These are phyloP conservation scores for Apocynum venetum DNA, from an alignment of 257 asterid species.

Conservation along the genomic window DNA sequence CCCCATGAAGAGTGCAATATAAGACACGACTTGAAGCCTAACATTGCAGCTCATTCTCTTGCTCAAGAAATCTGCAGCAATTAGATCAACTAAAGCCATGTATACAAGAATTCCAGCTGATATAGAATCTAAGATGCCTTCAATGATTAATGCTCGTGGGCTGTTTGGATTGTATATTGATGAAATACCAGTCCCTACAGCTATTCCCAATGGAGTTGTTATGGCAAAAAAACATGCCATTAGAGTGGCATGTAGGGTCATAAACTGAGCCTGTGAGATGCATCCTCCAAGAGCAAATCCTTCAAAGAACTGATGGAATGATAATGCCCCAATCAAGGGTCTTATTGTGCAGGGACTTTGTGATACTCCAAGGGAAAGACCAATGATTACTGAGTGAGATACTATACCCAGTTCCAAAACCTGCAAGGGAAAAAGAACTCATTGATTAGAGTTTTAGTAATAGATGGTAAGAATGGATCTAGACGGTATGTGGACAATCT, in stretches of 20 bases:
- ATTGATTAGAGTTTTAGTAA: neutral
- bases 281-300: constrained; percentile 96
- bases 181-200: constrained; percentile 59
- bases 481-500: neutral
- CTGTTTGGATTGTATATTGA: constrained; percentile 64
- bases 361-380: constrained; percentile 85
- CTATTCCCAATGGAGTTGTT: constrained; percentile 82
- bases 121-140: constrained; percentile 69
- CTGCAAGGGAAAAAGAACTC: constrained; percentile 27
- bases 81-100: constrained; percentile 89
- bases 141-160: constrained; percentile 67
- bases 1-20: constrained; percentile 74
- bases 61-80: constrained; percentile 94
- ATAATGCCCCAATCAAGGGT: constrained; percentile 76
- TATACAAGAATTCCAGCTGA: constrained; percentile 93
- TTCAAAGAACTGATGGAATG: constrained; percentile 92
- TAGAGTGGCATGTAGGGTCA: constrained; percentile 47
- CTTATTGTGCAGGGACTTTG: constrained; percentile 87
- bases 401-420: constrained; percentile 91
- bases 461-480: neutral
- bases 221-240: constrained; percentile 90
- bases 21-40: constrained; percentile 73
- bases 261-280: constrained; percentile 76
- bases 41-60: constrained; percentile 88
- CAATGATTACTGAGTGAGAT: constrained; percentile 88